phyloP scores from a whole-genome alignment of 2,329 filamentous ascomycete genomes.

The Mycosphaerelloides madeirae region DNA sequence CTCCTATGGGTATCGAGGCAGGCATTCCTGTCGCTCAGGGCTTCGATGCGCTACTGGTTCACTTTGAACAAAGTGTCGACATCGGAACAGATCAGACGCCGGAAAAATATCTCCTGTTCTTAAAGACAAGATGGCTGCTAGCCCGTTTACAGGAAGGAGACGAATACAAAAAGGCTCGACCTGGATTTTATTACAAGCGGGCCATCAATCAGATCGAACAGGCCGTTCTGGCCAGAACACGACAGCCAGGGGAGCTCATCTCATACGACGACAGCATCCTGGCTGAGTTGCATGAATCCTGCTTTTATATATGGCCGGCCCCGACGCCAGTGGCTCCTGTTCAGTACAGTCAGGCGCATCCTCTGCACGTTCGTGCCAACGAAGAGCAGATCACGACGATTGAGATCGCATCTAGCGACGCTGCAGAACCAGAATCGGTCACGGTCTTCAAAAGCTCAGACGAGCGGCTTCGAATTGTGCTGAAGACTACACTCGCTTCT shows the following conservation, averaged over 20 bases:
- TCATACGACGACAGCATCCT: constrained; percentile 14
- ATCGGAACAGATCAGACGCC: constrained; percentile 11
- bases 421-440: constrained; percentile 7
- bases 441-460: constrained; percentile 19
- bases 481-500: constrained; percentile 9
- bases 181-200: constrained; percentile 21
- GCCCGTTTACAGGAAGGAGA: constrained; percentile 11
- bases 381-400: constrained; percentile 14
- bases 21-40: constrained; percentile 16
- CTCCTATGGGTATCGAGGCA: constrained; percentile 1
- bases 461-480: constrained; percentile 18
- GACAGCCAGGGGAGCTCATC: constrained; percentile 11
- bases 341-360: constrained; percentile 14
- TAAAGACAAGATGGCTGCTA: constrained; percentile 22
- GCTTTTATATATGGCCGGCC: constrained; percentile 13
- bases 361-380: constrained; percentile 14
- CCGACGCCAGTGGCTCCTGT: not conserved
- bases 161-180: constrained; percentile 14
- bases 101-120: constrained; percentile 18
- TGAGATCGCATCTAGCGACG: constrained; percentile 5
- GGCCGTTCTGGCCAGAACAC: constrained; percentile 12
- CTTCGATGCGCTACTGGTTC: constrained; percentile 17
- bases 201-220: constrained; percentile 20
- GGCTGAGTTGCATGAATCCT: constrained; percentile 10
- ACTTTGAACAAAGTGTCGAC: constrained; percentile 15